A percentile compares a stretch with the other conserved stretches of the same genome.
phyloP scores from a whole-genome alignment of 176 grass and related monocot genomes.

The Eragrostis nindensis region DNA sequence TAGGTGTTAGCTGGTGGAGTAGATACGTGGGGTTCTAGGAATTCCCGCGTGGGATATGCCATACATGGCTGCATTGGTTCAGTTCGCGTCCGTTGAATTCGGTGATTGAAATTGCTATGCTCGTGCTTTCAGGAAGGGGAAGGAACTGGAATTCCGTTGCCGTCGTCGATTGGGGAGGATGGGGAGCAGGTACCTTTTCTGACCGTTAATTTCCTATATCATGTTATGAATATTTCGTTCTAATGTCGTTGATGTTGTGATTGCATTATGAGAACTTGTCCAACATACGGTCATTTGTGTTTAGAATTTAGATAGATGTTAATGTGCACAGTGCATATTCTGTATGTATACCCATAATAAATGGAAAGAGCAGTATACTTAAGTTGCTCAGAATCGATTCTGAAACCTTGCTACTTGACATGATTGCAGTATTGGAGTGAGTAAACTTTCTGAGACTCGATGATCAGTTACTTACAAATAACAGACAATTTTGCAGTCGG shows the following conservation, averaged over 20 bases:
- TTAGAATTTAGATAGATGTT: neutral
- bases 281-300: neutral
- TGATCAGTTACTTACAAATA: neutral
- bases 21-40: neutral
- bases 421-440: neutral
- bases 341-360: conserved; percentile 16
- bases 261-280: neutral
- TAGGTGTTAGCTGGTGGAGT: neutral
- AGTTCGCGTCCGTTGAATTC: neutral
- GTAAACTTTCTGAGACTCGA: neutral
- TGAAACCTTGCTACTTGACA: neutral
- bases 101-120: neutral
- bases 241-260: neutral
- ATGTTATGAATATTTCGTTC: conserved; percentile 21
- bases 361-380: neutral
- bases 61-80: neutral
- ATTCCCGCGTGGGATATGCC: neutral
- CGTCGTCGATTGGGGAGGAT: conserved; percentile 59
- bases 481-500: neutral
- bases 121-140: conserved; percentile 41
- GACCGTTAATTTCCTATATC: neutral
- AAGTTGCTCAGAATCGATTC: neutral
- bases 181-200: conserved; percentile 56
- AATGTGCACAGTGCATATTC: neutral
- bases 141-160: conserved; percentile 46